phyloP scores from a whole-genome alignment of 2,329 filamentous ascomycete species.

The Emergomyces africanus region DNA sequence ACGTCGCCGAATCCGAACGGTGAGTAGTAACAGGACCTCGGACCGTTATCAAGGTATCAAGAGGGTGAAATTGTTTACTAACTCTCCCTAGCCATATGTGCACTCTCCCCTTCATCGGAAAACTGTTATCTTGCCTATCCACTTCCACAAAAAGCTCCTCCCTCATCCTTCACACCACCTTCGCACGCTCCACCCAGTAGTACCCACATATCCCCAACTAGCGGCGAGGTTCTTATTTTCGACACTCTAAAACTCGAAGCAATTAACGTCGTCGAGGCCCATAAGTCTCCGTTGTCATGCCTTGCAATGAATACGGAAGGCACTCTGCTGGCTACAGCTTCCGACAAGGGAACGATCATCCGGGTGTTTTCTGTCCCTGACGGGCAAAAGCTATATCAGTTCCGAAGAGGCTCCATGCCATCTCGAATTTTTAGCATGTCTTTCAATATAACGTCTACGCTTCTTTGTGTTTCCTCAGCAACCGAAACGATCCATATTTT shows the following conservation, averaged over 20 bases:
- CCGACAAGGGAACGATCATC: constrained; percentile 95
- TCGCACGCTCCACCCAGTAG: constrained; percentile 74
- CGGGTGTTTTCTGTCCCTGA: constrained; percentile 86
- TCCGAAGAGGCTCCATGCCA: constrained; percentile 87
- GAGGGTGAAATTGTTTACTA: background rate
- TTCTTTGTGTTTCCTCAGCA: constrained; percentile 89
- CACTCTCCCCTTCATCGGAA: constrained; percentile 85
- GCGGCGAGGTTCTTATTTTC: constrained; percentile 85
- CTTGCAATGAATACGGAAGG: constrained; percentile 89
- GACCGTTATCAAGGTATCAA: background rate
- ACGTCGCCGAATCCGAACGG: constrained; percentile 84
- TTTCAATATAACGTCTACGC: constrained; percentile 85
- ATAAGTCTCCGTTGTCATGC: constrained; percentile 79
- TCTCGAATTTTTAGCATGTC: constrained; percentile 98
- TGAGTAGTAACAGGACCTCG: constrained; percentile 19
- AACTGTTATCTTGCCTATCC: constrained; percentile 95
- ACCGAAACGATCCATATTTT: constrained; percentile 97
- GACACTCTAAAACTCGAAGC: constrained; percentile 82
- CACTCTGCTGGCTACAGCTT: constrained; percentile 82
- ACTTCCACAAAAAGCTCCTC: constrained; percentile 53
- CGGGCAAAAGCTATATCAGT: constrained; percentile 90
- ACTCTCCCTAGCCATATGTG: constrained; percentile 57
- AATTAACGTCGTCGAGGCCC: constrained; percentile 89
- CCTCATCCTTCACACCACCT: constrained; percentile 45
- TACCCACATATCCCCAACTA: constrained; percentile 69